Percentiles rank a stretch among this genome's conserved stretches.
Evolutionary conservation across 2,329 filamentous ascomycete genomes (phyloP).

Genomic region (Cyphellophora attinorum): DNA sequence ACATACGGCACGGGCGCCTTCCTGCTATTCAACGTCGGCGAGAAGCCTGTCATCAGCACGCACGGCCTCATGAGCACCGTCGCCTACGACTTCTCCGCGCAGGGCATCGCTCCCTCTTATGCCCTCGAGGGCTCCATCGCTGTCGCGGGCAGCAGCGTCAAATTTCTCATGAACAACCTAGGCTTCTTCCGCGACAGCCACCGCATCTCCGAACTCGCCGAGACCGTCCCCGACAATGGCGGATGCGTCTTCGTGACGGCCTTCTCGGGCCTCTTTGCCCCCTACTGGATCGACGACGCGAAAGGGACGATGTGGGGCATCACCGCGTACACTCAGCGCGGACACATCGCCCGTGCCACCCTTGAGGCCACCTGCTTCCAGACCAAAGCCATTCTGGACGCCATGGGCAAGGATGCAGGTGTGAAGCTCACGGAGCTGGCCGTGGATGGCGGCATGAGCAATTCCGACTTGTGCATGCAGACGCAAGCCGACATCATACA

Average conservation of each 20-base stretch:
- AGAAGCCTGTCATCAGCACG: constrained; percentile 65
- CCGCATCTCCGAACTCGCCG: constrained; percentile 48
- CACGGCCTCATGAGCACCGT: constrained; percentile 67
- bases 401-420: constrained; percentile 69
- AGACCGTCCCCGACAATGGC: constrained; percentile 56
- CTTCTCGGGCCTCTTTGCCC: constrained; percentile 72
- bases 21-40: constrained; percentile 68
- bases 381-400: constrained; percentile 71
- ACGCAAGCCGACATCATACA: constrained; percentile 75
- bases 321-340: constrained; percentile 65
- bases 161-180: constrained; percentile 53
- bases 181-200: constrained; percentile 43
- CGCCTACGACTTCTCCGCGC: constrained; percentile 57
- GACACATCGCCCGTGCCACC: constrained; percentile 70
- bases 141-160: constrained; percentile 62
- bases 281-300: constrained; percentile 78
- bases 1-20: constrained; percentile 77
- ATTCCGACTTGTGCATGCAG: constrained; percentile 69
- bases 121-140: constrained; percentile 68
- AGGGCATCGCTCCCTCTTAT: constrained; percentile 55
- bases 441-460: constrained; percentile 73
- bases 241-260: constrained; percentile 72
- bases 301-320: constrained; percentile 70
- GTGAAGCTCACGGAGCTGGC: constrained; percentile 61
- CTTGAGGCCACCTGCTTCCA: constrained; percentile 78